Evolutionary conservation across 2,329 filamentous ascomycete genomes (phyloP).

Genomic region (Aureobasidium sp.): DNA sequence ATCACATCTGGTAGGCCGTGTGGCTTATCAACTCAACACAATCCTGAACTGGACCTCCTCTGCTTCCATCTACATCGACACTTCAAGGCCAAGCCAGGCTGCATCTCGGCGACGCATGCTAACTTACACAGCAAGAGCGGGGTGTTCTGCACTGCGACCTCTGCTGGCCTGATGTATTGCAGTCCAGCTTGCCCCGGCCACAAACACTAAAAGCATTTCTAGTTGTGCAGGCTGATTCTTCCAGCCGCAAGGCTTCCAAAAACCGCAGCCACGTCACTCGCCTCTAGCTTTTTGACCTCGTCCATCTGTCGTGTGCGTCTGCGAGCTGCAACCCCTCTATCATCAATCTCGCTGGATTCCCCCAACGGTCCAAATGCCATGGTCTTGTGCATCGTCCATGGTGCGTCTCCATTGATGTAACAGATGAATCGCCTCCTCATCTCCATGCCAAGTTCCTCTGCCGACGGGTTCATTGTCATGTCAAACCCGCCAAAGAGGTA

Average conservation of each 20-base stretch:
- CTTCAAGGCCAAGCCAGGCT: neutral
- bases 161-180: constrained; percentile 7
- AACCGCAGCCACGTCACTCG: constrained; percentile 27
- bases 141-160: constrained; percentile 1
- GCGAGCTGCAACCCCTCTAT: constrained; percentile 28
- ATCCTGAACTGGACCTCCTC: neutral
- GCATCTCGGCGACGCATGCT: neutral
- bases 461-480: constrained; percentile 30
- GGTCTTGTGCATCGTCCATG: constrained; percentile 30
- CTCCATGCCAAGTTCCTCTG: constrained; percentile 29
- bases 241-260: constrained; percentile 32
- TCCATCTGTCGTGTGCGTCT: constrained; percentile 30
- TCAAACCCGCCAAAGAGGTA: constrained; percentile 39
- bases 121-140: neutral
- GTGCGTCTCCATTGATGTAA: constrained; percentile 33
- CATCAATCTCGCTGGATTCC: constrained; percentile 28
- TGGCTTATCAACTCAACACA: neutral
- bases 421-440: constrained; percentile 37
- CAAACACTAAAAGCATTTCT: neutral
- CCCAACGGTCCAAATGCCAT: constrained; percentile 39
- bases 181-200: neutral
- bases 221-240: constrained; percentile 34
- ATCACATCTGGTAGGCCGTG: neutral
- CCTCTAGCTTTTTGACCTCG: constrained; percentile 27
- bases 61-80: neutral